Base-by-base conservation (phyloP, 164 flowering plant species). In the Sextonia rubra region DNA sequence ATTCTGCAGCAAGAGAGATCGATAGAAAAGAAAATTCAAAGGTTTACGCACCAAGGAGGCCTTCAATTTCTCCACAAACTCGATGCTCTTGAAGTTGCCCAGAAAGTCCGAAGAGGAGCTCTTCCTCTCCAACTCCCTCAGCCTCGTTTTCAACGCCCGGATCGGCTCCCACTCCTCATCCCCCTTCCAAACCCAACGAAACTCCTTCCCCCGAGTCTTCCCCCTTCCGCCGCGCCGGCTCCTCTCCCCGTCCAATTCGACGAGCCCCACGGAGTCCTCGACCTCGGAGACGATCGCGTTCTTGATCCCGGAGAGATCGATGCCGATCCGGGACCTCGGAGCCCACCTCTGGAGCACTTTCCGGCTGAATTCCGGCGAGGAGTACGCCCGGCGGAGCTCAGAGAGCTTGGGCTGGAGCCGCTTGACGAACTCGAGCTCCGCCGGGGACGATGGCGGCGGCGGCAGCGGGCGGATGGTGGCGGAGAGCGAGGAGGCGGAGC, bases 31-130 rank as follows among this genome's bases (percentile, higher is more conserved):
- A 32, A 37, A 52, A 70, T 37, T 37, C 0, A 37, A 37, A 37
- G 9, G 5, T 37, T 37, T 37, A 8, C 91, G 70, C 87, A 95
- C 99, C 96, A 88, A 75, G 67, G 97, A 86, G 1, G 91, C 79
- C 77, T 91, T 93, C 14, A 93, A 71, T 79, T 91, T 92, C 88
- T 87, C 98, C 74, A 94, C 82, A 52, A 94, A 85, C 79, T 91
- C 98, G 66, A 76, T 87, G 26, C 82, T 89, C 86, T 84, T 91
- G 61, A 90, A 78, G 56, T 82, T 88, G 18, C 76, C 82, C 27
- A 91, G 82, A 76, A 93, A 78, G 72, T 91, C 95, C 0, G 81
- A 74, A 0, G 85, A 75, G 12, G 88, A 76, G 56, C 83, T 85
- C 81, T 80, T 83, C 62, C 69, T 81, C 86, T 96, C 98, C 4